These are phyloP conservation scores for Hyparrhenia diplandra DNA, from an alignment of 176 grass and related monocot species.

Conservation along the genomic window DNA sequence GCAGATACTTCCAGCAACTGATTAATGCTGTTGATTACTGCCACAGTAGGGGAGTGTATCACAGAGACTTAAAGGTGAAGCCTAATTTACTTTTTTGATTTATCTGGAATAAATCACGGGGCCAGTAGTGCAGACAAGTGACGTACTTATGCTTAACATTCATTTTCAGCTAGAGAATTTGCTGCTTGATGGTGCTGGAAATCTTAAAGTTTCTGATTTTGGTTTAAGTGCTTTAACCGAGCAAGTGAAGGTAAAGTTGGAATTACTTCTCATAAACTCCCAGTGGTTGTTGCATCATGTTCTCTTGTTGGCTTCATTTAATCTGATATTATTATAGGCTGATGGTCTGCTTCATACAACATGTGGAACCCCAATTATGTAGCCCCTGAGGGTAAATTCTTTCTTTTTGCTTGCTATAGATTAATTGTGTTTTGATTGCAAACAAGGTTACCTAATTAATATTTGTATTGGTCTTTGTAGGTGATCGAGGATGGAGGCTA, in stretches of 20 bases:
- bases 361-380: constrained; percentile 98
- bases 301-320: constrained; percentile 13
- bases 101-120: constrained; percentile 10
- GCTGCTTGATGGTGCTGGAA: constrained; percentile 83
- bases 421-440: not conserved
- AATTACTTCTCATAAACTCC: constrained; percentile 17
- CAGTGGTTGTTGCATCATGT: not conserved
- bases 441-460: not conserved
- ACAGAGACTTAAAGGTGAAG: constrained; percentile 91
- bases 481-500: constrained; percentile 97
- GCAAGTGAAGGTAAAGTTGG: constrained; percentile 72
- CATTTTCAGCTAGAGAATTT: constrained; percentile 87
- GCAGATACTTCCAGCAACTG: constrained; percentile 92
- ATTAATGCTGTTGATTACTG: constrained; percentile 96
- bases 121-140: constrained; percentile 1
- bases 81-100: constrained; percentile 1
- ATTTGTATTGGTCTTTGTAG: constrained; percentile 37
- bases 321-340: constrained; percentile 42
- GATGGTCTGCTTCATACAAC: constrained; percentile 97
- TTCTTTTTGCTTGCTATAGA: not conserved
- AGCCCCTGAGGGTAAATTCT: constrained; percentile 79
- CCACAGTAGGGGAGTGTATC: constrained; percentile 96
- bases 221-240: constrained; percentile 94
- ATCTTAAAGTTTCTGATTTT: constrained; percentile 95
- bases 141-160: constrained; percentile 26